A percentile compares a stretch with the other conserved stretches of the same genome.
Conservation (phyloP, 768 basidiomycete genomes). For the Kwoniella shandongensis region DNA sequence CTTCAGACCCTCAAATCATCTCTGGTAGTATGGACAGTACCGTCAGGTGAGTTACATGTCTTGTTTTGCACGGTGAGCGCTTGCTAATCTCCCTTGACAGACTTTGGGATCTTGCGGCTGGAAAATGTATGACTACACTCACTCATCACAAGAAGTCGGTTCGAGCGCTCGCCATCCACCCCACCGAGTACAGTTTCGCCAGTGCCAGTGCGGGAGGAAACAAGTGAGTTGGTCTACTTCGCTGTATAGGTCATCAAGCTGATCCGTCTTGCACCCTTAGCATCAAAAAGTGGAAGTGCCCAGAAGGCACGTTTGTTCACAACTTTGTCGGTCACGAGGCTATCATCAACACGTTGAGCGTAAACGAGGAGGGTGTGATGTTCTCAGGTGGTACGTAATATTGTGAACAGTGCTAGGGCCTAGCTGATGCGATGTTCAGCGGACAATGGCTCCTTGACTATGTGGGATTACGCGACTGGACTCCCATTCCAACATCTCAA, state of each 20-base stretch:
- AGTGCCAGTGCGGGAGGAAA: slow-evolving; percentile 96
- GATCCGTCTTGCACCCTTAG: slow-evolving; percentile 26
- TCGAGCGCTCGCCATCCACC: slow-evolving; percentile 88
- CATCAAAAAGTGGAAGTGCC: slow-evolving; percentile 99
- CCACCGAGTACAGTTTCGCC: slow-evolving; percentile 94
- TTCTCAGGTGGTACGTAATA: slow-evolving; percentile 81
- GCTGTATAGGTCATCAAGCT: slow-evolving; percentile 5
- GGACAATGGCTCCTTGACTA: slow-evolving; percentile 84
- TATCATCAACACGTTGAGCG: slow-evolving; percentile 91
- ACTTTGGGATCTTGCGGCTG: slow-evolving; percentile 96
- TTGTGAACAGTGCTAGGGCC: background rate
- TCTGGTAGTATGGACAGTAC: slow-evolving; percentile 99
- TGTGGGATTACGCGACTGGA: slow-evolving; percentile 95
- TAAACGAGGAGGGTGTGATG: slow-evolving; percentile 93
- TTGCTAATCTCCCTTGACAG: slow-evolving; percentile 46
- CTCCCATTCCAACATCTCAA: slow-evolving; percentile 91
- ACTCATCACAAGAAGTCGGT: slow-evolving; percentile 99
- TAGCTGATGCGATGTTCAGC: slow-evolving; percentile 57
- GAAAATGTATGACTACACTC: slow-evolving; percentile 91
- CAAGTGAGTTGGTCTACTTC: slow-evolving; percentile 57
- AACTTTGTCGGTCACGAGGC: slow-evolving; percentile 96
- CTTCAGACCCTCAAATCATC: slow-evolving; percentile 96
- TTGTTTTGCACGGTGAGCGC: background rate
- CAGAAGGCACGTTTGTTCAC: slow-evolving; percentile 91
- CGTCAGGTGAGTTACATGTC: slow-evolving; percentile 63